phyloP scores from a whole-genome alignment of 169 alveolate genomes.

The Eimeria necatrix region DNA sequence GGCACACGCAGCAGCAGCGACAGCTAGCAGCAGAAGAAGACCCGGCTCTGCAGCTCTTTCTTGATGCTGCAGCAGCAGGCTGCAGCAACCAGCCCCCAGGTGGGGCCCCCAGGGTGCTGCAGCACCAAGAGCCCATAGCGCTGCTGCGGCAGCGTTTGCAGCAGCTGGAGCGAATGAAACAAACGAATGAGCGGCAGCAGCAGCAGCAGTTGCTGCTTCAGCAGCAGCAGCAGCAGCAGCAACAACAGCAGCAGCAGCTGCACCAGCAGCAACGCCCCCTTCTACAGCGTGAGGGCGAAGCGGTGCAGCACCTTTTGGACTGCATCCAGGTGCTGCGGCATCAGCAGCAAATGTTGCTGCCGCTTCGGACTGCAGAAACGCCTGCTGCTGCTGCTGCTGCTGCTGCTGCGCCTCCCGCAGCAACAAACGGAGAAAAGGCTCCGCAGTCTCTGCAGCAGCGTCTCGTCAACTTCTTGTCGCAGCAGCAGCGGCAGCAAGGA shows the following conservation, averaged over 20 bases:
- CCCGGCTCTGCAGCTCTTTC: conserved; percentile 4
- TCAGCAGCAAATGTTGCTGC: conserved; percentile 67
- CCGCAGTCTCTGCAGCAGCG: conserved; percentile 71
- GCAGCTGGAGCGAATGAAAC: conserved; percentile 63
- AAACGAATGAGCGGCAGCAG: conserved; percentile 48
- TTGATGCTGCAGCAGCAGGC: conserved; percentile 31
- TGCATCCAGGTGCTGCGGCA: conserved; percentile 64
- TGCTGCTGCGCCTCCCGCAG: conserved; percentile 9
- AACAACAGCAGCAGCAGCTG: conserved; percentile 1
- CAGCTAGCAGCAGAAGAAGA: conserved; percentile 42
- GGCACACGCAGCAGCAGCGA: conserved; percentile 63
- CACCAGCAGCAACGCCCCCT: conserved; percentile 67
- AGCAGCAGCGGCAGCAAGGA: conserved; percentile 78
- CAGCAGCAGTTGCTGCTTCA: conserved; percentile 54
- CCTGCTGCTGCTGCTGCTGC: conserved; percentile 40
- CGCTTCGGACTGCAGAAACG: background rate
- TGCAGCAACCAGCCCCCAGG: conserved; percentile 10
- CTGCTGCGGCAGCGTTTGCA: conserved; percentile 65
- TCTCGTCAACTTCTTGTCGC: conserved; percentile 45
- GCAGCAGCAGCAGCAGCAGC: conserved; percentile 53
- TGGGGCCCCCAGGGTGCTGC: background rate
- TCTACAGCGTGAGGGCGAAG: conserved; percentile 70
- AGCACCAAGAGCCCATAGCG: background rate
- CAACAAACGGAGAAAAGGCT: conserved; percentile 8
- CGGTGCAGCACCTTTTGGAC: conserved; percentile 56